Evolutionary conservation across 179 eudicot species (phyloP).

Genomic region (Beta macrorhiza): DNA sequence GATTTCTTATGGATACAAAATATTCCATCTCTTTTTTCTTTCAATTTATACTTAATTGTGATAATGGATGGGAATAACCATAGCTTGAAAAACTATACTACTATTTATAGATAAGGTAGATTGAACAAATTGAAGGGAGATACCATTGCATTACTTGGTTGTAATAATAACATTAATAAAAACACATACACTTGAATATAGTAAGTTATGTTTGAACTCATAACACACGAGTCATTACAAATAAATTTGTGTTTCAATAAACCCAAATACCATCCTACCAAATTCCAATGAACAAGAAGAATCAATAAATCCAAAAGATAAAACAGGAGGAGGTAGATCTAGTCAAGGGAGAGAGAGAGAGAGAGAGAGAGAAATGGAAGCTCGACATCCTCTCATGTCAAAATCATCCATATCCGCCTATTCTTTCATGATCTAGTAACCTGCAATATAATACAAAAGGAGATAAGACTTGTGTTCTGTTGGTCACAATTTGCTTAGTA

Average conservation of each 20-base stretch:
- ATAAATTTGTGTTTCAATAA: conserved; percentile 25
- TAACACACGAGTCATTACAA: conserved; percentile 30
- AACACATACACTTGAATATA: conserved; percentile 3
- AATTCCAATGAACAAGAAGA: conserved; percentile 27
- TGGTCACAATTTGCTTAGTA: too few species aligned
- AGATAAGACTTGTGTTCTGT: too few species aligned
- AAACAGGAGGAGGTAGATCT: neutral
- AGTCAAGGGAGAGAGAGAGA: neutral
- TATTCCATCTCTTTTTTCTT: too few species aligned
- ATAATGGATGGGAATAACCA: neutral
- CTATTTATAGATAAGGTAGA: neutral
- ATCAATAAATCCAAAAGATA: conserved; percentile 15
- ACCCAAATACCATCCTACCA: conserved; percentile 24
- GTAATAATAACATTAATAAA: neutral
- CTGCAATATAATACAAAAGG: conserved; percentile 22
- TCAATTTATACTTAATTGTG: too few species aligned
- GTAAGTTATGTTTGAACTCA: conserved; percentile 18
- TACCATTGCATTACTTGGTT: conserved; percentile 5
- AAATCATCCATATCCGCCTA: conserved; percentile 13
- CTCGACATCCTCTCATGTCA: conserved; percentile 41
- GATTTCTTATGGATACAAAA: too few species aligned
- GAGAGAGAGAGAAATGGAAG: conserved; percentile 1
- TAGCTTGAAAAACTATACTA: neutral
- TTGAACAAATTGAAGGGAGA: neutral
- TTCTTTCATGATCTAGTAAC: conserved; percentile 14